Evolutionary conservation across 2,329 filamentous ascomycete species (phyloP).

Genomic region (Cadophora sp.): DNA sequence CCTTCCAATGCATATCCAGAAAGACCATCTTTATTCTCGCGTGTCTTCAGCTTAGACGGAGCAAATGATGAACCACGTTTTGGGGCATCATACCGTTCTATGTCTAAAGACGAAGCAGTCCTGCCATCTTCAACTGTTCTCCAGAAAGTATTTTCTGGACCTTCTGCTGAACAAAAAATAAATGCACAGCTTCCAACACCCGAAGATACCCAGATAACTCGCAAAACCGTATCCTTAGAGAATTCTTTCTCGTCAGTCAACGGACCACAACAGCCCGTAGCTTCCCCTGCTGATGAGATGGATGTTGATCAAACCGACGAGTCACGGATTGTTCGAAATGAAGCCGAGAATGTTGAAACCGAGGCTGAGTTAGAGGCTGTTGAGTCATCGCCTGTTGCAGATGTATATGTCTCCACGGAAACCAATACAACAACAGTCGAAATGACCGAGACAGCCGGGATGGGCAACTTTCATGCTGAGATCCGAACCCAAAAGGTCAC

Average conservation of each 20-base stretch:
- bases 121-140: constrained; percentile 2
- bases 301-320: not conserved
- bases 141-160: not conserved
- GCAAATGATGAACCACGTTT: constrained; percentile 31
- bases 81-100: constrained; percentile 18
- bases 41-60: constrained; percentile 33
- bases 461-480: not conserved
- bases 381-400: not conserved
- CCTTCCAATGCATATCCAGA: not conserved
- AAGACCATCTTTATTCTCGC: constrained; percentile 18
- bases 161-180: not conserved
- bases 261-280: not conserved
- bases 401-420: not conserved
- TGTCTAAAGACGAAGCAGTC: constrained; percentile 19
- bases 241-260: constrained; percentile 24
- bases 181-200: constrained; percentile 39
- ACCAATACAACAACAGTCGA: not conserved
- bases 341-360: not conserved
- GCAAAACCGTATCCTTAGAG: constrained; percentile 25
- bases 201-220: constrained; percentile 36
- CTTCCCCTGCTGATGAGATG: not conserved
- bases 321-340: not conserved
- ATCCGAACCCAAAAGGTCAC: not conserved
- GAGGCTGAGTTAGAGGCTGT: not conserved
- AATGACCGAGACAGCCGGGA: not conserved